phyloP scores from a whole-genome alignment of 1,284 basidiomycete species.

The Trichosporon coremiiforme region DNA sequence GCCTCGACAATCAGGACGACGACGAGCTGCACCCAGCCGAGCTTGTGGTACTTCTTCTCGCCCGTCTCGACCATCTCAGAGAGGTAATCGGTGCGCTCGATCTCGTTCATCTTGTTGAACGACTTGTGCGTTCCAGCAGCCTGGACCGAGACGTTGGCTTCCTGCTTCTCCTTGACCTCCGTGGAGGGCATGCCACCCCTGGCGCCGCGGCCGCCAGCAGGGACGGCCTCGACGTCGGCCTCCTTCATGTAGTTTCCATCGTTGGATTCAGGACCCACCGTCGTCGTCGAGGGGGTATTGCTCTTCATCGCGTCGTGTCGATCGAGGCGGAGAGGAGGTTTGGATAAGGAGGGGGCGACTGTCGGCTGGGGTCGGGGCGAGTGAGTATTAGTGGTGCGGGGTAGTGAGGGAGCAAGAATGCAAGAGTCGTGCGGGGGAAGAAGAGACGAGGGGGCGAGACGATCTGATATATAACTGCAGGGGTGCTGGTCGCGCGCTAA shows the following conservation, averaged over 20 bases:
- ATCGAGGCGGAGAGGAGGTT: not conserved
- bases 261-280: not conserved
- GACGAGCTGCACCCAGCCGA: slow-evolving; percentile 29
- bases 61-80: slow-evolving; percentile 21
- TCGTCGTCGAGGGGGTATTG: not conserved
- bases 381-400: not conserved
- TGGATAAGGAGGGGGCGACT: not conserved
- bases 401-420: slow-evolving; percentile 2
- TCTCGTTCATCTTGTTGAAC: slow-evolving; percentile 24
- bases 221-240: not conserved
- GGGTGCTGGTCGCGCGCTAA: slow-evolving; percentile 1
- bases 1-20: slow-evolving; percentile 29
- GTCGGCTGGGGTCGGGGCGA: not conserved
- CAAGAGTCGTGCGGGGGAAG: not conserved
- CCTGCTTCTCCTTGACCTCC: not conserved
- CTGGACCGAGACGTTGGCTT: not conserved
- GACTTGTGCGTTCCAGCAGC: slow-evolving; percentile 6
- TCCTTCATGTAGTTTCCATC: not conserved
- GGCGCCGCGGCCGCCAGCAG: not conserved
- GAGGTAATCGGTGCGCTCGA: slow-evolving; percentile 25
- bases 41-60: slow-evolving; percentile 32
- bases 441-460: not conserved
- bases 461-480: not conserved
- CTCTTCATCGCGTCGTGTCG: not conserved
- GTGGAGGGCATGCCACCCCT: not conserved